Conservation (phyloP, 2,329 filamentous ascomycete genomes). For the Blumeria hordei region DNA sequence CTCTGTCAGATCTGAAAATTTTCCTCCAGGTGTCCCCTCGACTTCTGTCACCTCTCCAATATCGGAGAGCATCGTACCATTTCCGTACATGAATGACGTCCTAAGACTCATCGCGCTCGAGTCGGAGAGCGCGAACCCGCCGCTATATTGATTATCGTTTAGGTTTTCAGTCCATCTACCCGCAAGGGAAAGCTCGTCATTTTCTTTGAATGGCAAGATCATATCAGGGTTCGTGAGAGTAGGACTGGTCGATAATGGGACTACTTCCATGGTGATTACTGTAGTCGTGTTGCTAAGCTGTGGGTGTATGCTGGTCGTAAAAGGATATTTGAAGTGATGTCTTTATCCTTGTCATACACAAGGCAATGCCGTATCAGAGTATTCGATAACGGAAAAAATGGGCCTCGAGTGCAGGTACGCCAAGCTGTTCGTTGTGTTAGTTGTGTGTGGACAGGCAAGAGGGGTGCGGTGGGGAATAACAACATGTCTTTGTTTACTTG, state of each 20-base stretch:
- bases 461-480: too few species aligned
- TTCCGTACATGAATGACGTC: slow-evolving; percentile 44
- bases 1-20: slow-evolving; percentile 13
- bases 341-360: too few species aligned
- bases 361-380: too few species aligned
- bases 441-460: too few species aligned
- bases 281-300: slow-evolving; percentile 2
- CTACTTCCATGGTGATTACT: slow-evolving; percentile 17
- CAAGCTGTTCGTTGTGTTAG: too few species aligned
- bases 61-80: slow-evolving; percentile 44
- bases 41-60: slow-evolving; percentile 32
- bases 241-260: slow-evolving; percentile 41
- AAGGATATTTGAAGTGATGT: too few species aligned
- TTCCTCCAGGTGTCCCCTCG: slow-evolving; percentile 24
- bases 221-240: slow-evolving; percentile 85
- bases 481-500: too few species aligned
- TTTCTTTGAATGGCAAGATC: slow-evolving; percentile 61
- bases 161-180: slow-evolving; percentile 18
- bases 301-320: too few species aligned
- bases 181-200: slow-evolving; percentile 27
- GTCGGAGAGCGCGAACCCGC: slow-evolving; percentile 19
- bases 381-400: too few species aligned
- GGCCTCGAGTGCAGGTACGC: too few species aligned
- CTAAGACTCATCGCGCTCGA: slow-evolving; percentile 23
- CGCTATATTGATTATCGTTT: slow-evolving; percentile 11